phyloP scores from a whole-genome alignment of 129 eudicot species.

The Centrapalus pauciflorus region DNA sequence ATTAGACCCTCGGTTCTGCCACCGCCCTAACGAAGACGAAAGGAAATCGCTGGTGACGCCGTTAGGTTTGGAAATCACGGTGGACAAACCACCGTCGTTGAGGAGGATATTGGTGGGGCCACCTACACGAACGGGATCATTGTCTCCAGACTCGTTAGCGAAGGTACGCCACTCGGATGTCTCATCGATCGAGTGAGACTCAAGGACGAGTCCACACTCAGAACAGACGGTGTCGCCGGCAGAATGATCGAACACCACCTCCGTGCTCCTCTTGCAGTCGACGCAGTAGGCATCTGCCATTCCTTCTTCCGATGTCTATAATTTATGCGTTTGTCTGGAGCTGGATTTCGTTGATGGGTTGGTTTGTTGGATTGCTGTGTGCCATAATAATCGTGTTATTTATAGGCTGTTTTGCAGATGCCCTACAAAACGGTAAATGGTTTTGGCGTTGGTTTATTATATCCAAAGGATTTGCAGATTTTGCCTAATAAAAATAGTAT shows the following conservation, averaged over 20 bases:
- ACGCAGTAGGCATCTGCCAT: slow-evolving; percentile 51
- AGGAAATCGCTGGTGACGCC: slow-evolving; percentile 28
- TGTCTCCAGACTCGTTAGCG: slow-evolving; percentile 59
- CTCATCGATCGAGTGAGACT: slow-evolving; percentile 71
- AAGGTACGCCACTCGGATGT: slow-evolving; percentile 83
- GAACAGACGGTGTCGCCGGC: slow-evolving; percentile 87
- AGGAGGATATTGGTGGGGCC: slow-evolving; percentile 60
- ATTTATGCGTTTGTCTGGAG: too few relatives aligned
- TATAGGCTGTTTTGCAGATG: too few relatives aligned
- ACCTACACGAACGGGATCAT: slow-evolving; percentile 84
- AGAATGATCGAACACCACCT: slow-evolving; percentile 67
- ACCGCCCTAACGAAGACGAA: slow-evolving; percentile 38
- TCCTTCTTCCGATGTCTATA: too few relatives aligned
- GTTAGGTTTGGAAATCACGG: slow-evolving; percentile 52
- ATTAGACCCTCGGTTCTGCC: slow-evolving; percentile 62
- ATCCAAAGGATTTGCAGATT: too few relatives aligned
- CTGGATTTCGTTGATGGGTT: too few relatives aligned
- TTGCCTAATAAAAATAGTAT: too few relatives aligned
- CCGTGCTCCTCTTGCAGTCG: slow-evolving; percentile 71
- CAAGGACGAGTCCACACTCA: slow-evolving; percentile 82
- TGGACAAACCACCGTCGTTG: slow-evolving; percentile 45
- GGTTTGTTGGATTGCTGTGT: too few relatives aligned
- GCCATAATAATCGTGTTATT: too few relatives aligned
- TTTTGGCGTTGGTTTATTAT: too few relatives aligned
- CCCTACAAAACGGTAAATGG: too few relatives aligned